phyloP scores from a whole-genome alignment of 805 yeast species.

The Wickerhamomyces canadensis region DNA sequence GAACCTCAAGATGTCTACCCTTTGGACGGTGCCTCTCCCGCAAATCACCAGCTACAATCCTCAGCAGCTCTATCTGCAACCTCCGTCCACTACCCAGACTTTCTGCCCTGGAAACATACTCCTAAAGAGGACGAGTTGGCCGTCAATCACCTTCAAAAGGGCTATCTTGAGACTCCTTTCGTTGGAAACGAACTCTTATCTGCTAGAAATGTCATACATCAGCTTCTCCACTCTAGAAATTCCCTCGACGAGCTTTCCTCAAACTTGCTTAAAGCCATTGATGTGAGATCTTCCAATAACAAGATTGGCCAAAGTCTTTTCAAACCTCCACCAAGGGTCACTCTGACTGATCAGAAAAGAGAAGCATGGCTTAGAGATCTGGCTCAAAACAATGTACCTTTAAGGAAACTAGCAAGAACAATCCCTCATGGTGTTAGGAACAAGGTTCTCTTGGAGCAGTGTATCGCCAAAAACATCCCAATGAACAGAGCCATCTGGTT shows the following conservation, averaged over 20 bases:
- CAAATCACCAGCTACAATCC: constrained; percentile 2
- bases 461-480: constrained; percentile 65
- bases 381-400: constrained; percentile 60
- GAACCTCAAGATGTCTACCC: constrained; percentile 31
- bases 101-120: constrained; percentile 62
- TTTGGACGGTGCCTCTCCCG: constrained; percentile 18
- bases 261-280: constrained; percentile 42
- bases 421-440: constrained; percentile 89
- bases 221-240: constrained; percentile 20
- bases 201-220: constrained; percentile 52
- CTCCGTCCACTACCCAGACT: constrained; percentile 56
- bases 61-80: too few species aligned
- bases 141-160: constrained; percentile 58
- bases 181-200: constrained; percentile 66
- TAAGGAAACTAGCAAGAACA: constrained; percentile 64
- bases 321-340: constrained; percentile 84
- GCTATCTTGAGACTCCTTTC: constrained; percentile 57
- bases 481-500: constrained; percentile 86
- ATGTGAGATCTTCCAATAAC: constrained; percentile 39
- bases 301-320: constrained; percentile 47
- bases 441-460: constrained; percentile 64
- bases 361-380: constrained; percentile 84
- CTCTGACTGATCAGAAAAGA: constrained; percentile 78
- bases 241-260: constrained; percentile 44
- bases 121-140: constrained; percentile 48